These are phyloP conservation scores for Dictyostelium brefeldianum DNA, from an alignment of 78 protist genomes.

Conservation along the genomic window DNA sequence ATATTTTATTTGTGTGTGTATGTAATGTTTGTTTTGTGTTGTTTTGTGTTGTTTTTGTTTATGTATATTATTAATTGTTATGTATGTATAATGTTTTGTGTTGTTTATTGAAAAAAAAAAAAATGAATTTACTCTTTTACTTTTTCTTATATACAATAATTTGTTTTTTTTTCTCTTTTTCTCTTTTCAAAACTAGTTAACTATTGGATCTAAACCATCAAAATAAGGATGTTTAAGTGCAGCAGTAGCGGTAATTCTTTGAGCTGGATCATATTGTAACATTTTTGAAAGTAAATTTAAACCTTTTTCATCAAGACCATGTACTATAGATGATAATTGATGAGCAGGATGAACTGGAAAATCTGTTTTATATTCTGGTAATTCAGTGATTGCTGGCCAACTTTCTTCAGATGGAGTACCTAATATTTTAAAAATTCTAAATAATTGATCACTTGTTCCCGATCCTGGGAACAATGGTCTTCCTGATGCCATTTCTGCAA, in stretches of 20 bases:
- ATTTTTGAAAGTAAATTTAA: conserved; percentile 81
- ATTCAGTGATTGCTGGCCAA: conserved; percentile 93
- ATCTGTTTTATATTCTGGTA: conserved; percentile 94
- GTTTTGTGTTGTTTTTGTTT: too few relatives aligned
- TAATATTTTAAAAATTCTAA: conserved; percentile 94
- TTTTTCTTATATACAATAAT: background rate
- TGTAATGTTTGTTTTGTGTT: too few relatives aligned
- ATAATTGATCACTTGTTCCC: conserved; percentile 95
- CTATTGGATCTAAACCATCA: conserved; percentile 78
- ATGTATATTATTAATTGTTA: too few relatives aligned
- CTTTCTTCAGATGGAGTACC: conserved; percentile 96
- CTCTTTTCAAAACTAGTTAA: background rate
- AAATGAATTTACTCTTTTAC: too few relatives aligned
- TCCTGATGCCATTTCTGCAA: conserved; percentile 97
- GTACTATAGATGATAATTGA: conserved; percentile 62
- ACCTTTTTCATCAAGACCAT: conserved; percentile 78
- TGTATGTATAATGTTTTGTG: too few relatives aligned
- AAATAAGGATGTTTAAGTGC: conserved; percentile 97
- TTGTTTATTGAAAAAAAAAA: too few relatives aligned
- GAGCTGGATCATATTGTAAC: conserved; percentile 94
- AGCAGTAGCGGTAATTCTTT: conserved; percentile 92
- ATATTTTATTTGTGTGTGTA: too few relatives aligned
- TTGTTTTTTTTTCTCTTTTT: background rate
- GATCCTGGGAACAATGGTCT: conserved; percentile 98
- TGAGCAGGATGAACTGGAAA: conserved; percentile 42